phyloP scores from a whole-genome alignment of 2,329 filamentous ascomycete genomes.

The Hypoxylon sp. region DNA sequence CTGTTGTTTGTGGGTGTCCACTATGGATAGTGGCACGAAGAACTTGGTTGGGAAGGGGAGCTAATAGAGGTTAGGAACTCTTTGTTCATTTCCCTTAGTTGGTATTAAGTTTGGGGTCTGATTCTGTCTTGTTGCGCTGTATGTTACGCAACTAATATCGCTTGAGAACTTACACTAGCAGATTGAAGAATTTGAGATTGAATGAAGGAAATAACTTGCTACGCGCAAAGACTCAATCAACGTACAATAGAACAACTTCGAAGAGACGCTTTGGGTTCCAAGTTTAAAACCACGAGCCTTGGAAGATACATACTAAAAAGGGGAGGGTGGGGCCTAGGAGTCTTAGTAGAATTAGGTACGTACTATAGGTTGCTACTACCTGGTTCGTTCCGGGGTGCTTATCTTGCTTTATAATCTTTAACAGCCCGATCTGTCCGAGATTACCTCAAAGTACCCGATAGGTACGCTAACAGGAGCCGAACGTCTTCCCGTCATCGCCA shows the following conservation, averaged over 20 bases:
- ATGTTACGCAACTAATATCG: no score
- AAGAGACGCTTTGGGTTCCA: not conserved
- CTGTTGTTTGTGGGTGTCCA: no score
- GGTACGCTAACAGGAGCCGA: slow-evolving; percentile 6
- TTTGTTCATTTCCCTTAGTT: no score
- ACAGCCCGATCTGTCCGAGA: slow-evolving; percentile 17
- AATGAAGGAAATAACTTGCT: no score
- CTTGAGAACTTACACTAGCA: no score
- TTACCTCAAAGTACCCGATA: slow-evolving; percentile 29
- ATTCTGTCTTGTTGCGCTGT: no score
- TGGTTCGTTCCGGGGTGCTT: slow-evolving; percentile 5
- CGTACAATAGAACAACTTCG: no score
- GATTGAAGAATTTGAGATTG: not conserved
- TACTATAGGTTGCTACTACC: slow-evolving; percentile 1
- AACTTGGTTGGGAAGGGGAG: no score
- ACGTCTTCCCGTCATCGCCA: not conserved
- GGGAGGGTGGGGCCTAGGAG: not conserved
- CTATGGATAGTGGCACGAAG: no score
- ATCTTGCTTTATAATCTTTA: slow-evolving; percentile 22
- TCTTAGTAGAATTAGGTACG: not conserved
- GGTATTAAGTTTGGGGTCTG: no score
- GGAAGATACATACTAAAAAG: no score
- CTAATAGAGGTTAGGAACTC: no score
- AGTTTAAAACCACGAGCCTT: not conserved
- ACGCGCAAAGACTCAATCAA: not conserved